Evolutionary conservation across 2,329 filamentous ascomycete genomes (phyloP), one percentile per base, ranked within the genome.

Genomic region (Talaromyces funiculosus): DNA sequence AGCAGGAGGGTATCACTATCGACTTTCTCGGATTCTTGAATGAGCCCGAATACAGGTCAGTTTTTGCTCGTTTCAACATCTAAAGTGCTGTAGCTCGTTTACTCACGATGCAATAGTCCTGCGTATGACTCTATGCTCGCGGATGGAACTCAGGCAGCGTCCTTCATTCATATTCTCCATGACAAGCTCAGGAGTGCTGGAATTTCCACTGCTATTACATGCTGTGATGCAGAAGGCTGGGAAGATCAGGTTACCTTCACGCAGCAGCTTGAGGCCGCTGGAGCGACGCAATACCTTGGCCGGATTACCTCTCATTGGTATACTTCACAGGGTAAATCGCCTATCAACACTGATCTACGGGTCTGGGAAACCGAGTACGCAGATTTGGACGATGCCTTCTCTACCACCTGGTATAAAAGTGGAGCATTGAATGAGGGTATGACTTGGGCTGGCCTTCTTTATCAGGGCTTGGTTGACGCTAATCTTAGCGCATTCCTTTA

Each of bases 1-100:
- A 70, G 20, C 68, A 75, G 53, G 71, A 72, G 2, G 78, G 77
- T 3, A 70, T 82, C 57, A 73, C 73, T 2, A 66, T 82, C 42
- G 77, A 78, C 1, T 77, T 80, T 59, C 67, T 81, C 1, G 79
- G 79, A 14, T 80, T 80, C 62, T 66, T 81, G 45, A 81, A 81
- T 65, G 79, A 81, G 64, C 78, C 78, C 0, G 75, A 79, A 47
- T 73, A 56, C 66, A n/a, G 22, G 56, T 58, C 6, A 58, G 56
- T 40, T 10, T n/a, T 42, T 6, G 6, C n/a, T 31, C 6, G 29
- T 9, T 31, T 2, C 7, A 8, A 31, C 8, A 31, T 31, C 29
- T n/a, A n/a, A n/a, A n/a, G 29, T 31, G 4, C 29, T 31, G 8
- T 4, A 31, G 4, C 29, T 31, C 4, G 29, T 31, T 31, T 31